phyloP scores from a whole-genome alignment of 768 basidiomycete species.

The Phanerochaete carnosa region DNA sequence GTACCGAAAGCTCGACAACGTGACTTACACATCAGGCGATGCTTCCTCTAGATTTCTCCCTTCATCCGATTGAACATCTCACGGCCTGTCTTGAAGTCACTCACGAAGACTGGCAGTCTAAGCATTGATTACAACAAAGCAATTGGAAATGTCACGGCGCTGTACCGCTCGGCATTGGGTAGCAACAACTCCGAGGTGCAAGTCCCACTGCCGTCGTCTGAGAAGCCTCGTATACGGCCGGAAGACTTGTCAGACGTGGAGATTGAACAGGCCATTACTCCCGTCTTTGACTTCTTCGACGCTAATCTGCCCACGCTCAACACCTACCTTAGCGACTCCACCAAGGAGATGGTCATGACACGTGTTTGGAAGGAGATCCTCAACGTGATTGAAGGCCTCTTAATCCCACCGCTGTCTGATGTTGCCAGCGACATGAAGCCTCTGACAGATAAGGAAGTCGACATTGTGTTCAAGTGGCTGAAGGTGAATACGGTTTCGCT shows the following conservation, averaged over 20 bases:
- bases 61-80: conserved; percentile 89
- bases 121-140: conserved; percentile 89
- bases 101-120: conserved; percentile 58
- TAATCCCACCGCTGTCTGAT: conserved; percentile 89
- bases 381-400: conserved; percentile 76
- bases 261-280: conserved; percentile 88
- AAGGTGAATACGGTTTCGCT: conserved; percentile 54
- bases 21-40: no score
- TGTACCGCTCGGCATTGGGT: conserved; percentile 78
- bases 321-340: conserved; percentile 76
- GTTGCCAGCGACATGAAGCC: conserved; percentile 87
- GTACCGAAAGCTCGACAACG: background rate
- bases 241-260: conserved; percentile 89
- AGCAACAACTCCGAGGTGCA: conserved; percentile 65
- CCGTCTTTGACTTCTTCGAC: conserved; percentile 96
- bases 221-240: conserved; percentile 75
- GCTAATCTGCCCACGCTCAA: conserved; percentile 89
- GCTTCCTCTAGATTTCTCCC: conserved; percentile 74
- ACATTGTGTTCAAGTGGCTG: conserved; percentile 98
- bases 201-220: conserved; percentile 67
- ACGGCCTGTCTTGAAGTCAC: conserved; percentile 65
- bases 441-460: conserved; percentile 92
- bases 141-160: conserved; percentile 73
- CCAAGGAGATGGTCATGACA: conserved; percentile 90
- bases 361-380: conserved; percentile 96